Percentiles rank a stretch among this genome's conserved stretches.
phyloP scores from a whole-genome alignment of 2,329 filamentous ascomycete genomes.

The Botrytis galanthina region DNA sequence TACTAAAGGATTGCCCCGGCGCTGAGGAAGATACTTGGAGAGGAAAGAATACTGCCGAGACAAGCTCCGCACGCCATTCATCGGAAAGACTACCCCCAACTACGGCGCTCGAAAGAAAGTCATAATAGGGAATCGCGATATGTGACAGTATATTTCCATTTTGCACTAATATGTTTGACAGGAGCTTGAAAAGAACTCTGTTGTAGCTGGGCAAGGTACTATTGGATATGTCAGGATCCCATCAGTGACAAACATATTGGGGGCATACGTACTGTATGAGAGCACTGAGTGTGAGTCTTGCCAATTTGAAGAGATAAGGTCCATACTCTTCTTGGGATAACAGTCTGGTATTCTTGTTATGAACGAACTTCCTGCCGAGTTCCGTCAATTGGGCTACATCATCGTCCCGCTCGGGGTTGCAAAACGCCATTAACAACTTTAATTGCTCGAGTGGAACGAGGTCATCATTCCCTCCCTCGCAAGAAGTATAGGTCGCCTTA shows the following conservation, averaged over 20 bases:
- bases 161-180: conserved; percentile 30
- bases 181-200: conserved; percentile 28
- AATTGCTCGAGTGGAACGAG: conserved; percentile 42
- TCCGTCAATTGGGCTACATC: conserved; percentile 50
- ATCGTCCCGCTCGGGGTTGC: conserved; percentile 44
- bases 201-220: conserved; percentile 16
- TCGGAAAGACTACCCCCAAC: background rate
- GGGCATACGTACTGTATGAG: conserved; percentile 31
- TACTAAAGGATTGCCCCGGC: background rate
- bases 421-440: conserved; percentile 51
- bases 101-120: conserved; percentile 33
- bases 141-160: conserved; percentile 28
- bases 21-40: background rate
- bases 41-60: background rate
- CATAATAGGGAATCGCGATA: conserved; percentile 36
- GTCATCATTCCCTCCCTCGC: background rate
- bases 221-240: conserved; percentile 1
- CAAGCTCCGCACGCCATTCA: conserved; percentile 8
- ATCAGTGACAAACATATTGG: background rate
- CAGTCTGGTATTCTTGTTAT: conserved; percentile 41
- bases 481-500: conserved; percentile 48
- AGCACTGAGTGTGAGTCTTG: conserved; percentile 30
- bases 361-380: conserved; percentile 40
- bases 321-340: conserved; percentile 29
- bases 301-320: conserved; percentile 29